Evolutionary conservation across 805 yeast genomes (phyloP).

Genomic region (Saturnispora zaruensis): DNA sequence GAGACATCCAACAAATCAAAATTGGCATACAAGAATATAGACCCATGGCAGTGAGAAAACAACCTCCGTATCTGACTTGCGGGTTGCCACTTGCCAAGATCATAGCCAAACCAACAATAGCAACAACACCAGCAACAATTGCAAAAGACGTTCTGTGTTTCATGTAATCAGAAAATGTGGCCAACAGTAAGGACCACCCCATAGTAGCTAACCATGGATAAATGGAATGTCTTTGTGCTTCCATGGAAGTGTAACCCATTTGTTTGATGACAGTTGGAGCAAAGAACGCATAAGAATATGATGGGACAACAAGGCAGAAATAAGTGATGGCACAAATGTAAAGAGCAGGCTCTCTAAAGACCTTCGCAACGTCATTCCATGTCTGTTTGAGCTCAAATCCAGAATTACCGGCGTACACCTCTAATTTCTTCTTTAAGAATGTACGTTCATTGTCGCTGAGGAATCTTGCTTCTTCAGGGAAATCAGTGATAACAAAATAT

Average conservation of each 20-base stretch:
- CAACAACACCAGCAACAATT: constrained; percentile 26
- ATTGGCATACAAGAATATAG: constrained; percentile 60
- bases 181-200: constrained; percentile 51
- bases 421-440: constrained; percentile 51
- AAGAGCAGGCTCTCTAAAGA: constrained; percentile 53
- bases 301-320: constrained; percentile 58
- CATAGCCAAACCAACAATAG: constrained; percentile 49
- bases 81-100: constrained; percentile 36
- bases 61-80: constrained; percentile 51
- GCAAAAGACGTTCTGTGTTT: constrained; percentile 41
- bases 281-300: constrained; percentile 69
- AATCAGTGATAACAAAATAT: constrained; percentile 50
- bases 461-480: constrained; percentile 61
- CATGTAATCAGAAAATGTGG: constrained; percentile 49
- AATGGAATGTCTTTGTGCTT: constrained; percentile 73
- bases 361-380: constrained; percentile 34
- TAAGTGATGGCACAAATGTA: constrained; percentile 53
- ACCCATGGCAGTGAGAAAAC: constrained; percentile 54
- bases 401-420: constrained; percentile 41
- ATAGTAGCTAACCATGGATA: constrained; percentile 81
- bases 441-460: constrained; percentile 41
- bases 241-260: constrained; percentile 58
- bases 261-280: constrained; percentile 56
- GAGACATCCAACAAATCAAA: constrained; percentile 56
- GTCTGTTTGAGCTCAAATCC: constrained; percentile 41